Evolutionary conservation across 306 rosid genomes (phyloP), one percentile per base, ranked within the genome.

Genomic region (Vachellia collinsii): DNA sequence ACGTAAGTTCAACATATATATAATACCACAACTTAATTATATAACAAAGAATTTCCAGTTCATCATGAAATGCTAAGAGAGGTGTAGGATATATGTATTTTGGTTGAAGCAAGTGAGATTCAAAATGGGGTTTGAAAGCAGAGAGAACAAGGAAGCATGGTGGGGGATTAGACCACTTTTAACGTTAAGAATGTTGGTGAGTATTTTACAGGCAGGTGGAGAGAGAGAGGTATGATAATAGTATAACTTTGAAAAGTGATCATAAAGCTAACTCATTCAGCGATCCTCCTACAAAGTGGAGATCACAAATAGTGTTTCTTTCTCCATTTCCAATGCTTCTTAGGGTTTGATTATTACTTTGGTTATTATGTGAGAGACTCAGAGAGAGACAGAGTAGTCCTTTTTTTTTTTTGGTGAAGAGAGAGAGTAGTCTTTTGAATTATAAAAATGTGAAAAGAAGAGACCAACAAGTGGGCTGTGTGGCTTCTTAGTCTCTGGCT

Each of bases 281-380:
- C 77, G 81, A 83, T 82, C 90, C 83, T 84, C 25, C 79, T 74
- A 85, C 88, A 85, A 86, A 85, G 86, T 79, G 82, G 89, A 85
- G 88, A 88, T 82, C 79, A 7, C 80, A 80, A 85, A 22, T 43
- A 20, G 79, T 83, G 87, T 91, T 89, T 85, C 88, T 85, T 85
- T 93, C 89, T 70, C 96, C 80, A 84, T 89, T 91, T 91, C 96
- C 94, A 80, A 93, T 83, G 97, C 81, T 87, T 75, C n/a, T n/a
- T n/a, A 51, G 82, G 78, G 83, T 82, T 81, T 86, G 79, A 88
- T 86, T 53, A 88, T 84, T 82, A 64, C 91, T 87, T 91, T 86
- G 87, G 72, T 81, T 82, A 54, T 83, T 85, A 36, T 42, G 74
- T 58, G 64, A 8, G 64, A 19, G 59, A 19, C 23, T n/a, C n/a